Evolutionary conservation across 108 stramenopile species (phyloP).

Genomic region (Conticribra weissflogii): DNA sequence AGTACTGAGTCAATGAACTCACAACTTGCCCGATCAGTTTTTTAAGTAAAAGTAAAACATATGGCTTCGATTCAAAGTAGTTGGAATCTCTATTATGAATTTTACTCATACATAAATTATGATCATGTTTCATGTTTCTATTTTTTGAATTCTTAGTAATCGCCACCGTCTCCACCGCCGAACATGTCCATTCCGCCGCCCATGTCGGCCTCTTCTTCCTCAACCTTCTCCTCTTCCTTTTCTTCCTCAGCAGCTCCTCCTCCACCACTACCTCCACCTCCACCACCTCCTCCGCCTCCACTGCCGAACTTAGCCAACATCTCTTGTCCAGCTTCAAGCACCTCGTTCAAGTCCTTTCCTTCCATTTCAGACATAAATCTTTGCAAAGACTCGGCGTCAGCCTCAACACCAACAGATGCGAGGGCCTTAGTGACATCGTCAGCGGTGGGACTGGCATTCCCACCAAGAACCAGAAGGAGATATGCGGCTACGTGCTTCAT

Average conservation of each 20-base stretch:
- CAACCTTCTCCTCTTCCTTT: conserved; percentile 61
- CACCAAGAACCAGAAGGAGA: conserved; percentile 94
- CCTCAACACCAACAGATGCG: conserved; percentile 89
- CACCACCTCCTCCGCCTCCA: conserved; percentile 91
- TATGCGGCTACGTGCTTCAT: conserved; percentile 98
- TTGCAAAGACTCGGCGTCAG: conserved; percentile 72
- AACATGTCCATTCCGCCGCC: conserved; percentile 78
- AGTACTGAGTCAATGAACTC: background rate
- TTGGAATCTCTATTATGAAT: no score
- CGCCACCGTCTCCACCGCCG: conserved; percentile 72
- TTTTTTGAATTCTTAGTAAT: conserved; percentile 62
- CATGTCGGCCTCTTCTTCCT: conserved; percentile 68
- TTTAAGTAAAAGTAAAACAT: background rate
- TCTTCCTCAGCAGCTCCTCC: conserved; percentile 68
- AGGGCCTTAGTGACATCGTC: conserved; percentile 93
- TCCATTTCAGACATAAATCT: conserved; percentile 86
- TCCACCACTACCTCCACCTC: conserved; percentile 59
- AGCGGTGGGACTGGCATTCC: conserved; percentile 91
- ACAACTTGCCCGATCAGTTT: background rate
- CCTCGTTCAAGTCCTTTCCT: conserved; percentile 93
- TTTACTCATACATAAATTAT: background rate
- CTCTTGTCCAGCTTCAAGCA: conserved; percentile 83
- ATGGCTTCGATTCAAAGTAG: no score
- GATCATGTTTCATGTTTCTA: conserved; percentile 2
- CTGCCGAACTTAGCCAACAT: conserved; percentile 94